These are phyloP conservation scores for Suillus bovinus DNA, from an alignment of 768 basidiomycete genomes.

Conservation along the genomic window DNA sequence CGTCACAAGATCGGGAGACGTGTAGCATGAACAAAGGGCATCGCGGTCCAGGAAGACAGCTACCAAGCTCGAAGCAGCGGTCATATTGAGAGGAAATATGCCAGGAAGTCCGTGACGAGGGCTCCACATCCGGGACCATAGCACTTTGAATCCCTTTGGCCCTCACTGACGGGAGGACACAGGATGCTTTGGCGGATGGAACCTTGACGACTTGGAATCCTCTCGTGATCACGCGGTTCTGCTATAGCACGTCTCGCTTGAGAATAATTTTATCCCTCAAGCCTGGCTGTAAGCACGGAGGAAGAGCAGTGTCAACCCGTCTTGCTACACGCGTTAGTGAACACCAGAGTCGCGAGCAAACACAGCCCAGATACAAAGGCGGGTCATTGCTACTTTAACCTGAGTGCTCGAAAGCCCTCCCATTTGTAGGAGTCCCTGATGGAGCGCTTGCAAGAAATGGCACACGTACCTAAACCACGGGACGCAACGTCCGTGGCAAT, in stretches of 20 bases:
- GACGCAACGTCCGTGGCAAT: constrained; percentile 99
- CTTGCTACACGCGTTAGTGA: constrained; percentile 10
- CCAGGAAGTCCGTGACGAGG: constrained; percentile 20
- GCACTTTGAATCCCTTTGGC: constrained; percentile 2
- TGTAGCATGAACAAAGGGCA: constrained; percentile 18
- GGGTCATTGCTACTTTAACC: constrained; percentile 9
- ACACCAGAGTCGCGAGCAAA: constrained; percentile 7
- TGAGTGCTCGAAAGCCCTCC: constrained; percentile 9
- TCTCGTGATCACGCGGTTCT: constrained; percentile 10
- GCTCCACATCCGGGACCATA: constrained; percentile 5
- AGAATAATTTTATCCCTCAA: constrained; percentile 2
- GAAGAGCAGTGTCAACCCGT: constrained; percentile 3
- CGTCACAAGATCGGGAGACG: constrained; percentile 6
- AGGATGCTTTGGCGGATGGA: constrained; percentile 8
- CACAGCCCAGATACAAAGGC: not conserved
- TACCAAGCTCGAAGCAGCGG: constrained; percentile 24
- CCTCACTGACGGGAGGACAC: constrained; percentile 6
- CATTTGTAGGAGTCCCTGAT: constrained; percentile 23
- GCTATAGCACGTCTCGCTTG: constrained; percentile 8
- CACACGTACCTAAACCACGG: constrained; percentile 96
- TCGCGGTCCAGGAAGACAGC: constrained; percentile 24
- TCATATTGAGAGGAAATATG: constrained; percentile 21
- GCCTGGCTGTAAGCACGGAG: constrained; percentile 8
- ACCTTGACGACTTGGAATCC: constrained; percentile 9
- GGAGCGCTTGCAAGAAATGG: constrained; percentile 51